Evolutionary conservation across 768 basidiomycete species (phyloP), one percentile per base, ranked within the genome.

Genomic region (Dioszegia aurantiaca): DNA sequence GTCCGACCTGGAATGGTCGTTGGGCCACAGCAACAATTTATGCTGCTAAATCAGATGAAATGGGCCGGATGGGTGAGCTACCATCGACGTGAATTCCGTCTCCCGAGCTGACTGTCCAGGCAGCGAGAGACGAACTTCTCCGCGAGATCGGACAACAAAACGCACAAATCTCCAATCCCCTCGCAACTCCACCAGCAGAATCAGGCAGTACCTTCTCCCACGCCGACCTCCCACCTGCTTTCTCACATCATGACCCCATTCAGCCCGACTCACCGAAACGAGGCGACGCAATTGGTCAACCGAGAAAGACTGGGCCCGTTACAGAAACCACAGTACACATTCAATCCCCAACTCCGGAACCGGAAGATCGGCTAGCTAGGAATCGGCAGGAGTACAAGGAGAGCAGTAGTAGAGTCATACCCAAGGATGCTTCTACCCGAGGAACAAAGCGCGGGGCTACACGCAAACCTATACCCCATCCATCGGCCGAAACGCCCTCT

Each of bases 1-100:
- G 86, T 95, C 55, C 86, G 95, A 43, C 95, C 95, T 1, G 94
- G 74, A 17, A 77, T 77, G 75, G 75, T 77, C 0, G 75, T 77
- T 19, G 75, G 75, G 16, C 67, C 70, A 12, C 75, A 77, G 36
- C 75, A 77, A 54, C 70, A 70, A n/a, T 75, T 65, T 41, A 68
- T 73, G 72, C 27, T 65, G 12, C 40, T 53, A 56, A 73, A 73
- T 33, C 72, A 73, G 63, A 67, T 70, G 67, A 70, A 69, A 45
- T 73, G 72, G 72, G 59, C 51, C n/a, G 61, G 56, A 53, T 73
- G 72, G 72, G 72, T 73, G 36, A 63, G 71, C 56, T 43, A 23
- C n/a, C 54, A 16, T 33, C 33, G 6, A 6, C 6, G 9, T 42
- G 30, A 26, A 19, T 2, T 39, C 12, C 19, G 55, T 53, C 21